Evolutionary conservation across 2,329 filamentous ascomycete species (phyloP), one percentile per base, ranked within the genome.

Genomic region (Alternaria conjuncta): DNA sequence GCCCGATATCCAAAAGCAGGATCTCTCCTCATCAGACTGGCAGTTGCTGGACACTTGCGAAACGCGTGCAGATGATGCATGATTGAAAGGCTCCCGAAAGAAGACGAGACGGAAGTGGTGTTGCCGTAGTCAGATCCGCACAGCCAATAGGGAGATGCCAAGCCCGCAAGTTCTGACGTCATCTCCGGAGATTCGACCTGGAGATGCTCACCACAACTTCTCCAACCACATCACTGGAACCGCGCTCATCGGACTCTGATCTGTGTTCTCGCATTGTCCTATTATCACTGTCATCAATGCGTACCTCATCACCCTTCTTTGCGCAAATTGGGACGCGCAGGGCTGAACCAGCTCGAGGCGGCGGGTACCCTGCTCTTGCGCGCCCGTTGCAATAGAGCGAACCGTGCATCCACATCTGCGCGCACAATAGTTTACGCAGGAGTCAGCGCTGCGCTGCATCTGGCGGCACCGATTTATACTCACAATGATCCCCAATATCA

Each of bases 401-500:
- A 36, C 0, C 0, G 7, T 36, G 0, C 30, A 9, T 36, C 0
- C 13, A 36, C 15, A 36, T n/a, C 7, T 5, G 0, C 32, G 13
- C 32, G 32, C 15, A 36, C 15, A 36, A 36, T 4, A n/a, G 15
- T 36, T 36, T 36, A 4, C 7, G 32, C 32, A 36, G 15, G 32
- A 36, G 32, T 5, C 4, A n/a, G 32, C 32, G 32, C 32, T 36
- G 32, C 32, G 32, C 32, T n/a, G 4, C 0, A 36, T 36, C 1
- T 8, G 32, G 32, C 32, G 32, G 32, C 15, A 36, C 32, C 32
- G 32, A 36, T 0, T 4, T n/a, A 36, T 4, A 36, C 32, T 36
- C 32, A 36, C 4, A n/a, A 36, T 36, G 13, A 36, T 36, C 32
- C 32, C 32, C 0, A 4, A 36, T 36, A 36, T 2, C 4, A 9